A percentile compares a stretch with the other conserved stretches of the same genome.
phyloP scores from a whole-genome alignment of 2,329 filamentous ascomycete species.

The Aquanectria penicillioides region DNA sequence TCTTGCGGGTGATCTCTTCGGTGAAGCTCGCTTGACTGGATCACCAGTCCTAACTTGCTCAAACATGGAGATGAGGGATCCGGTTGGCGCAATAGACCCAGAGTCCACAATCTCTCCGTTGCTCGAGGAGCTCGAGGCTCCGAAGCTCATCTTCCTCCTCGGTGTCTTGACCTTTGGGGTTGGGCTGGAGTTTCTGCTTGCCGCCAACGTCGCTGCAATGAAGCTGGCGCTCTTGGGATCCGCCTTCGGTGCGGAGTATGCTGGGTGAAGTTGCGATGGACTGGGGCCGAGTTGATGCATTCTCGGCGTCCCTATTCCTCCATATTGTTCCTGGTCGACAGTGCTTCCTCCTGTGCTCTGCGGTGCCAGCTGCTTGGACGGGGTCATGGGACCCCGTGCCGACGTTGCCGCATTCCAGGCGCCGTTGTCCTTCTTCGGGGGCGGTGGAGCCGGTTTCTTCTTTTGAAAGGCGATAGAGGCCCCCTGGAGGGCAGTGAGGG shows the following conservation, averaged over 20 bases:
- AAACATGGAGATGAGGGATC: slow-evolving; percentile 74
- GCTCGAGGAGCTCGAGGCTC: slow-evolving; percentile 40
- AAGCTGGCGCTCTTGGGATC: slow-evolving; percentile 65
- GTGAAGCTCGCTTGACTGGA: slow-evolving; percentile 47
- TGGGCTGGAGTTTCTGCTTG: slow-evolving; percentile 60
- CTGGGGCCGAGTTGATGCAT: slow-evolving; percentile 40
- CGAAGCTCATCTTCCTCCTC: slow-evolving; percentile 44
- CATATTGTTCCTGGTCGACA: slow-evolving; percentile 35
- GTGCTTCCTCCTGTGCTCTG: slow-evolving; percentile 53
- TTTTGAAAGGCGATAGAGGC: slow-evolving; percentile 66
- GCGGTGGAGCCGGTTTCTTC: slow-evolving; percentile 40
- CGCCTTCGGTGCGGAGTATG: slow-evolving; percentile 24
- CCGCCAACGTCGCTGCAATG: slow-evolving; percentile 66
- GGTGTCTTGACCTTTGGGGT: slow-evolving; percentile 40
- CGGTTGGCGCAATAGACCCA: slow-evolving; percentile 69
- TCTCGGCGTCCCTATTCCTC: slow-evolving; percentile 33
- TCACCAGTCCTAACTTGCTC: slow-evolving; percentile 60
- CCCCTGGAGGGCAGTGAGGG: slow-evolving; percentile 61
- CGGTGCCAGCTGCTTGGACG: slow-evolving; percentile 41
- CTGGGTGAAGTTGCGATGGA: slow-evolving; percentile 32
- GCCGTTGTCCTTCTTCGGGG: slow-evolving; percentile 46
- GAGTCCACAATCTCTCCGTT: slow-evolving; percentile 55
- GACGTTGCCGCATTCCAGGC: slow-evolving; percentile 58
- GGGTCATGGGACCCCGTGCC: slow-evolving; percentile 44
- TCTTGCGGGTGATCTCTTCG: slow-evolving; percentile 30